phyloP scores from a whole-genome alignment of 2,329 filamentous ascomycete species.

The Lizonia empirigonia region DNA sequence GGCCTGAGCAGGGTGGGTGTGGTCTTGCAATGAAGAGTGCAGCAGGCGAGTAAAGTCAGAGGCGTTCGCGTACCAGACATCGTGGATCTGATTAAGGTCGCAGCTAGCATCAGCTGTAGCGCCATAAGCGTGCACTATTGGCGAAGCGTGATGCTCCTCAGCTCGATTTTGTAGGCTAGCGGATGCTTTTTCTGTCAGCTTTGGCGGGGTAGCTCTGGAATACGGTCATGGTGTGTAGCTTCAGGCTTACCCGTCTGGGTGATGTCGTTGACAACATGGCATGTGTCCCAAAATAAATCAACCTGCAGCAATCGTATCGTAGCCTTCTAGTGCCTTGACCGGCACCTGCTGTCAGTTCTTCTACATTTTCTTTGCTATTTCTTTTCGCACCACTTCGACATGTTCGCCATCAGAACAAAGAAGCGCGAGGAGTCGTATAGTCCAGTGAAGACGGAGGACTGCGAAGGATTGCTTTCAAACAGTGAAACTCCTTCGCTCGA shows the following conservation, averaged over 20 bases:
- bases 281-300: constrained; percentile 9
- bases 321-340: background rate
- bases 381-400: constrained; percentile 8
- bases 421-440: constrained; percentile 22
- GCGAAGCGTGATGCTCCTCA: constrained; percentile 10
- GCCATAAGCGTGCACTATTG: constrained; percentile 23
- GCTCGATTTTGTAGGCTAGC: constrained; percentile 11
- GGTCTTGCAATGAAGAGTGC: background rate
- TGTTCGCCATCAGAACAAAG: constrained; percentile 26
- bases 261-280: background rate
- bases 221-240: constrained; percentile 14
- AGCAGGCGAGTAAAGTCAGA: background rate
- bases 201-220: constrained; percentile 24
- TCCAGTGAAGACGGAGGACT: constrained; percentile 22
- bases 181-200: constrained; percentile 18
- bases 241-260: constrained; percentile 11
- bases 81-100: background rate
- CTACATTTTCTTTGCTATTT: background rate
- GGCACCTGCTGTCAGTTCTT: background rate
- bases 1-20: background rate
- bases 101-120: constrained; percentile 23
- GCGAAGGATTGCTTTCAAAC: constrained; percentile 27
- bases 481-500: constrained; percentile 19
- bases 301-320: background rate
- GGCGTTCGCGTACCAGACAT: background rate